These are phyloP conservation scores for Mitragyna speciosa DNA, from an alignment of 257 asterid genomes.

Conservation along the genomic window DNA sequence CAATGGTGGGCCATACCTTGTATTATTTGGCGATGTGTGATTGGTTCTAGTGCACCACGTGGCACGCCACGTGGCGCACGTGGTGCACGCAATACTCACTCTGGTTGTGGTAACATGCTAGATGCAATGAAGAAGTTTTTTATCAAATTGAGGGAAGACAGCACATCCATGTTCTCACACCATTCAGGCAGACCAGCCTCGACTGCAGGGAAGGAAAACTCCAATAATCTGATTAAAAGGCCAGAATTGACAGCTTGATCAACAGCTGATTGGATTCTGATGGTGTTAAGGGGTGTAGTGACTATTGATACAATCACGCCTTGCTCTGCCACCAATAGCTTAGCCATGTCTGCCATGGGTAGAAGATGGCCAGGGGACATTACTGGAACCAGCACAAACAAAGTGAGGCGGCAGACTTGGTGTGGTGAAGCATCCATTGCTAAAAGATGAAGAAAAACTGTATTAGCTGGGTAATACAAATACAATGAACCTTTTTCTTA, in stretches of 20 bases:
- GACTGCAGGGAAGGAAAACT: constrained; percentile 37
- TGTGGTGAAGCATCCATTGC: constrained; percentile 25
- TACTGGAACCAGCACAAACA: constrained; percentile 64
- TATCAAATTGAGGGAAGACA: constrained; percentile 36
- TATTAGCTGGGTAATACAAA: background rate
- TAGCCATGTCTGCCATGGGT: constrained; percentile 80
- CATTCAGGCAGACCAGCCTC: constrained; percentile 53
- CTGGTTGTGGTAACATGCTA: constrained; percentile 30
- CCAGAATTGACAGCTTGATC: constrained; percentile 38
- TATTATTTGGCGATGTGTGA: too few species aligned
- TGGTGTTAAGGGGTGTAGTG: constrained; percentile 45
- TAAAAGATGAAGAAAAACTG: background rate
- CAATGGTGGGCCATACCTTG: too few species aligned
- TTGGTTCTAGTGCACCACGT: too few species aligned
- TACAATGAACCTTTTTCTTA: background rate
- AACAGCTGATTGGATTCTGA: constrained; percentile 29
- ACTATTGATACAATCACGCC: constrained; percentile 33
- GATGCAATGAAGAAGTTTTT: constrained; percentile 36
- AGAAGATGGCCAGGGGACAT: constrained; percentile 77
- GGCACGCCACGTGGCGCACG: too few species aligned
- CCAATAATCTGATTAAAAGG: constrained; percentile 34
- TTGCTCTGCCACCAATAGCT: constrained; percentile 48
- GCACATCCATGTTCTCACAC: constrained; percentile 50
- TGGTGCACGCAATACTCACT: too few species aligned
- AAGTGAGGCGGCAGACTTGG: constrained; percentile 37